Evolutionary conservation across 495 filamentous ascomycete genomes (phyloP).

Genomic region (Xylaria curta): DNA sequence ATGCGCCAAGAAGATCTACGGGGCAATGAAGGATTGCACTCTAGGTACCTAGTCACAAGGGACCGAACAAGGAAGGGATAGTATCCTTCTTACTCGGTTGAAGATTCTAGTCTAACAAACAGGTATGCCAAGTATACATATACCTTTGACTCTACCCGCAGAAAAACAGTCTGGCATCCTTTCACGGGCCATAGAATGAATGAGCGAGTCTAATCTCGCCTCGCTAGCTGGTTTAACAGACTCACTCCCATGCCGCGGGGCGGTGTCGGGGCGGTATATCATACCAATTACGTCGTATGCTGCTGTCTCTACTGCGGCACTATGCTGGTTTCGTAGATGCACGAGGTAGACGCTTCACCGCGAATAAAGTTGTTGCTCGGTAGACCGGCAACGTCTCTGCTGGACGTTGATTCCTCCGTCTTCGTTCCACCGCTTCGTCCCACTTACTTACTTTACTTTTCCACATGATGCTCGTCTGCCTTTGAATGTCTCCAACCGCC

Average conservation of each 20-base stretch:
- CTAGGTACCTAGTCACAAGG: neutral
- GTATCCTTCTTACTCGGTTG: neutral
- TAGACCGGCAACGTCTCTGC: constrained; percentile 1
- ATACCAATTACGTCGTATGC: neutral
- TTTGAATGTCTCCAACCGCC: constrained; percentile 7
- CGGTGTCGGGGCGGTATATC: neutral
- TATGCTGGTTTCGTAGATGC: neutral
- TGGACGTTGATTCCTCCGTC: constrained; percentile 1
- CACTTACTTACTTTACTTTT: constrained; percentile 1
- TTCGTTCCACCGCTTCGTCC: neutral
- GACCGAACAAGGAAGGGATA: neutral
- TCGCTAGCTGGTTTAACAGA: neutral
- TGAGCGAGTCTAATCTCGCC: neutral
- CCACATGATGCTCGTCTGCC: neutral
- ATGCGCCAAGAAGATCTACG: constrained; percentile 25
- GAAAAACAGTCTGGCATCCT: neutral
- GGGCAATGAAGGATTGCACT: constrained; percentile 12
- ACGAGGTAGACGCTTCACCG: neutral
- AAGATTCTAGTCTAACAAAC: neutral
- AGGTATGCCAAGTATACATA: neutral
- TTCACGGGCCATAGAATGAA: neutral
- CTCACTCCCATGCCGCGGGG: neutral
- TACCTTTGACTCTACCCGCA: neutral
- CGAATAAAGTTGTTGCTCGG: constrained; percentile 12
- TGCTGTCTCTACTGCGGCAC: neutral